A percentile compares a stretch with the other conserved stretches of the same genome.
These are phyloP conservation scores for Psophocarpus tetragonolobus DNA, from an alignment of 306 rosid genomes.

Conservation along the genomic window DNA sequence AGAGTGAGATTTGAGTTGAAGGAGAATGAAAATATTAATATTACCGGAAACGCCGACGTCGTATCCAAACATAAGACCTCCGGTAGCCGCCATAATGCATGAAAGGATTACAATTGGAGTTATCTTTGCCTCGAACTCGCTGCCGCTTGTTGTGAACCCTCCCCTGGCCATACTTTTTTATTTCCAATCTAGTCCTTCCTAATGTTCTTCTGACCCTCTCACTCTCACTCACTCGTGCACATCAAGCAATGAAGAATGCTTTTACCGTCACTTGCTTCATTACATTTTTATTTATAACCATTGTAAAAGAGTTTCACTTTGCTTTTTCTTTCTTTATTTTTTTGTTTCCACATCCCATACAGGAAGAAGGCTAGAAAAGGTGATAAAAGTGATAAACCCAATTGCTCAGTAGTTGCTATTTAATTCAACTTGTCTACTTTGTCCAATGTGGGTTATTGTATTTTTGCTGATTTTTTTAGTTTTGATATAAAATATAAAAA, in stretches of 20 bases:
- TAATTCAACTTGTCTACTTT: not conserved
- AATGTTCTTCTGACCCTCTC: not conserved
- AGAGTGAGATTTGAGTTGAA: not conserved
- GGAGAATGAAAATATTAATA: not conserved
- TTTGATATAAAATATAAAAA: too few species aligned
- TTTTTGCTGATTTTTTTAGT: not conserved
- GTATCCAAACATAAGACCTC: constrained; percentile 93
- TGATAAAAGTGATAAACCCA: not conserved
- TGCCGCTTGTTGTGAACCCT: constrained; percentile 39
- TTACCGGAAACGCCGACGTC: constrained; percentile 86
- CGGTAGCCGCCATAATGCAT: constrained; percentile 89
- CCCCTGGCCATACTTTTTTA: constrained; percentile 58
- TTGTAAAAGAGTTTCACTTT: not conserved
- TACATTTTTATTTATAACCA: not conserved
- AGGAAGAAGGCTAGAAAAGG: not conserved
- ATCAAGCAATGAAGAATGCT: not conserved
- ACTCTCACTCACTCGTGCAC: not conserved
- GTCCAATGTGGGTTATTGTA: not conserved
- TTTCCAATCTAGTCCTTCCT: not conserved
- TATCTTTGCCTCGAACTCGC: constrained; percentile 74
- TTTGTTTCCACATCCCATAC: not conserved
- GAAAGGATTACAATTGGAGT: constrained; percentile 80
- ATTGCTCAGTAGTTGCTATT: not conserved
- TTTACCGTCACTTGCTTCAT: not conserved
- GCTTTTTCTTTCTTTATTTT: not conserved